Evolutionary conservation across 2,329 filamentous ascomycete genomes (phyloP), one percentile per base, ranked within the genome.

Genomic region (Fusarium graminum): DNA sequence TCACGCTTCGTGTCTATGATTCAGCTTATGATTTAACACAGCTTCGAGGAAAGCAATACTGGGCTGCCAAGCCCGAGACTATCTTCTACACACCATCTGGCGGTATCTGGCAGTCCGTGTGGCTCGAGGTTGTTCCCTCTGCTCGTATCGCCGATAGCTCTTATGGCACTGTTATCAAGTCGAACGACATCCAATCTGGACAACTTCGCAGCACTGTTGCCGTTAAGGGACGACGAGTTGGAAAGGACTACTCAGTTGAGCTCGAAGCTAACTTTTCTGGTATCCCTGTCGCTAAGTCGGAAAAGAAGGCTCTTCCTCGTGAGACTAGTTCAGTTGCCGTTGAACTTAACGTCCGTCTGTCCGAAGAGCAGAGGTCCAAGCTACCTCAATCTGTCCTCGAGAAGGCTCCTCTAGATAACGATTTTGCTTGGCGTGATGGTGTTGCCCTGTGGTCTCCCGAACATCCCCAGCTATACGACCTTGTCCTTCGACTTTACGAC

Each of bases 21-120:
- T 90, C 88, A 1, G 85, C 88, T 0, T 85, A 84, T 59, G 88
- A 91, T 60, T 76, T 90, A 9, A 83, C 85, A 0, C 88, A 91
- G 73, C 89, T 87, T 2, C 81, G 89, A 30, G 89, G 89, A 0
- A 91, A 91, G 74, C 89, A 91, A 74, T 88, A 88, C 70, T 89
- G 86, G 86, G 82, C 80, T 5, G 83, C 85, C 2, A 80, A 86
- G 73, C 85, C 86, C 0, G 86, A 89, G 72, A 85, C 82, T 50
- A 87, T 87, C 68, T 87, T 86, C 69, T 87, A 87, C 69, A 86
- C 83, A 1, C 85, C 85, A 0, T 84, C 83, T 10, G 83, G 83
- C 28, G 85, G 85, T 25, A 85, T 87, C 56, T 87, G 85, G 85
- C 85, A 87, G 72, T 81, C 77, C 16, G 85, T 87, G 4, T 86